Conservation (phyloP, 495 filamentous ascomycete species). For the Lindgomyces ingoldianus region DNA sequence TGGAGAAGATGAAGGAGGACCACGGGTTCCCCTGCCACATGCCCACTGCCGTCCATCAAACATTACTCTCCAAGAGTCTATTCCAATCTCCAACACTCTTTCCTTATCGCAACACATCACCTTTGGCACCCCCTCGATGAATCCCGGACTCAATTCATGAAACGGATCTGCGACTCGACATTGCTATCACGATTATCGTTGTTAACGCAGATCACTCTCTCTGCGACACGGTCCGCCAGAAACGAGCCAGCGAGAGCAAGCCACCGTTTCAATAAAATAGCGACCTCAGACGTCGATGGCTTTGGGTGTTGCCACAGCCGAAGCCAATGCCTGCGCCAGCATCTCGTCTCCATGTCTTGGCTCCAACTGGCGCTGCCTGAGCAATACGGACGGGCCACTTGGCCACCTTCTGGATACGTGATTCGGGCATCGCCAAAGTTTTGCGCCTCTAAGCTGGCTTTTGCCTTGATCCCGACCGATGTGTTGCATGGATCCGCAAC, state of each 20-base stretch:
- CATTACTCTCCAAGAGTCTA: too few relatives aligned
- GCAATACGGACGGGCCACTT: conserved; percentile 13
- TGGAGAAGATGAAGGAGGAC: neutral
- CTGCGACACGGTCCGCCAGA: neutral
- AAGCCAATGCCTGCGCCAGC: conserved; percentile 4
- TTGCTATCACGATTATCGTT: neutral
- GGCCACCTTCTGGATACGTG: neutral
- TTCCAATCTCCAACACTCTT: too few relatives aligned
- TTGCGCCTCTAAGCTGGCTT: neutral
- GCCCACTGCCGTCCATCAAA: too few relatives aligned
- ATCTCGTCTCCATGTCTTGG: conserved; percentile 14
- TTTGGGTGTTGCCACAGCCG: conserved; percentile 22
- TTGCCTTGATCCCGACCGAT: neutral
- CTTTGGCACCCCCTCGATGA: neutral
- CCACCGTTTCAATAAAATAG: conserved; percentile 17
- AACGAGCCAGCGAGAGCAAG: neutral
- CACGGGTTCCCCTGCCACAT: neutral
- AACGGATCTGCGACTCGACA: neutral
- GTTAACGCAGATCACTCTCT: conserved; percentile 8
- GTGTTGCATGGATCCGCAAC: neutral
- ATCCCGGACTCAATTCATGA: neutral
- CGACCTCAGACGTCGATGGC: conserved; percentile 10
- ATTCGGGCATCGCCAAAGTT: neutral
- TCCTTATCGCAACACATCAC: conserved; percentile 10
- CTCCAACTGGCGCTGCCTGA: neutral